Evolutionary conservation across 139 green algal genomes (phyloP), one percentile per base, ranked within the genome.

Genomic region (Picochlorum costavermella): DNA sequence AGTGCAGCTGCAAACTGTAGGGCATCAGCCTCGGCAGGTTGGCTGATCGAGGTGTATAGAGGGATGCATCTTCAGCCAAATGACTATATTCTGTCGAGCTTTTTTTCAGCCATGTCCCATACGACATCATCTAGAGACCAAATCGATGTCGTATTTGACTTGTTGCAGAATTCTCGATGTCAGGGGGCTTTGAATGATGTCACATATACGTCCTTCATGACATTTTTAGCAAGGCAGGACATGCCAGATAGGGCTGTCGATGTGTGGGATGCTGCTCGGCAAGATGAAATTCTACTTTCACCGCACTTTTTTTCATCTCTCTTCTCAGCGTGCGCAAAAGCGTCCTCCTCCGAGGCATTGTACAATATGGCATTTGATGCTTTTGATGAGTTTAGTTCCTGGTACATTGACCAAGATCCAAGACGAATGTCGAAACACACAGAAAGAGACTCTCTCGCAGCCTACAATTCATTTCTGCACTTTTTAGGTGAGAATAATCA

Each of bases 391-490:
- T 65, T 81, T 67, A 40, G 65, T 12, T 16, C 20, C 25, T 30
- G 29, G 6, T 83, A 72, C 65, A 20, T 45, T 8, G 31, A n/a
- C 6, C 17, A 31, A 31, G 16, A 31, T 33, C 53, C 17, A 56
- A 25, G 10, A 46, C 13, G 25, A 25, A 28, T 23, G 17, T 16
- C 6, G 4, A 9, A 13, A 23, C 60, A 11, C 1, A 36, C 28
- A 17, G 23, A 40, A 10, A 33, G 67, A 5, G 53, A 61, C 55
- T 63, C 71, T 60, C 60, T 68, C 6, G 20, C 70, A 8, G 82
- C 81, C 3, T 78, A 80, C 69, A 86, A 82, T 58, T 55, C 73
- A 2, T 66, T 85, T 44, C 43, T 87, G 36, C 65, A 83, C 51
- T 67, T 74, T 58, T 61, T 76, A 56, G 73, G 56, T 6, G 49